phyloP scores from a whole-genome alignment of 495 filamentous ascomycete species.

The Aspergillus baeticus region DNA sequence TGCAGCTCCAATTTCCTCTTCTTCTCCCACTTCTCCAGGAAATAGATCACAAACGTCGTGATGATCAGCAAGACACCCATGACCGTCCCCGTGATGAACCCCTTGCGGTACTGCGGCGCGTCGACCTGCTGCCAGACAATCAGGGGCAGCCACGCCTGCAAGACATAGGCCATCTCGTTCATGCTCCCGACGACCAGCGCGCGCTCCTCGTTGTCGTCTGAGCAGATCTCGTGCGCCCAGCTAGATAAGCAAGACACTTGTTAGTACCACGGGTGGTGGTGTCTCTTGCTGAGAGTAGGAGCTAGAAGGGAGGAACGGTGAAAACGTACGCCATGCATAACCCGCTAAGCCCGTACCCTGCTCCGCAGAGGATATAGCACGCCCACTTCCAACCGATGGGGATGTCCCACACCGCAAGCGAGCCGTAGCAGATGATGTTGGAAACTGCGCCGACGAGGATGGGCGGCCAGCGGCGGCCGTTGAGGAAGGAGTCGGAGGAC shows the following conservation, averaged over 20 bases:
- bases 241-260: too few relatives aligned
- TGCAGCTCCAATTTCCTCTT: constrained; percentile 29
- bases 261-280: too few relatives aligned
- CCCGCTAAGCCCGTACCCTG: constrained; percentile 40
- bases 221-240: constrained; percentile 52
- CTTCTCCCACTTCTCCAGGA: constrained; percentile 41
- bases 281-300: neutral
- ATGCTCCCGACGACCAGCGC: constrained; percentile 49
- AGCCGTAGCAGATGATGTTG: constrained; percentile 26
- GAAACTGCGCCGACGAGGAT: constrained; percentile 46
- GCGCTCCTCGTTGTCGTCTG: constrained; percentile 51
- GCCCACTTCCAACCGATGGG: constrained; percentile 44
- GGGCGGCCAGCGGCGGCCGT: constrained; percentile 56
- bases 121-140: constrained; percentile 54
- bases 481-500: constrained; percentile 51
- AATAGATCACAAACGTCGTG: constrained; percentile 23
- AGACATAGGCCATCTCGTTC: constrained; percentile 50
- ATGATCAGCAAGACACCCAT: constrained; percentile 34
- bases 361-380: constrained; percentile 40
- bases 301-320: constrained; percentile 8
- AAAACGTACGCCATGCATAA: constrained; percentile 41
- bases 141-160: constrained; percentile 50
- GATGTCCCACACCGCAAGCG: constrained; percentile 45
- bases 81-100: constrained; percentile 41
- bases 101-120: constrained; percentile 47